Percentiles rank a stretch among this genome's conserved stretches.
Evolutionary conservation across 164 flowering plant species (phyloP).

Genomic region (Stephania cephalantha): DNA sequence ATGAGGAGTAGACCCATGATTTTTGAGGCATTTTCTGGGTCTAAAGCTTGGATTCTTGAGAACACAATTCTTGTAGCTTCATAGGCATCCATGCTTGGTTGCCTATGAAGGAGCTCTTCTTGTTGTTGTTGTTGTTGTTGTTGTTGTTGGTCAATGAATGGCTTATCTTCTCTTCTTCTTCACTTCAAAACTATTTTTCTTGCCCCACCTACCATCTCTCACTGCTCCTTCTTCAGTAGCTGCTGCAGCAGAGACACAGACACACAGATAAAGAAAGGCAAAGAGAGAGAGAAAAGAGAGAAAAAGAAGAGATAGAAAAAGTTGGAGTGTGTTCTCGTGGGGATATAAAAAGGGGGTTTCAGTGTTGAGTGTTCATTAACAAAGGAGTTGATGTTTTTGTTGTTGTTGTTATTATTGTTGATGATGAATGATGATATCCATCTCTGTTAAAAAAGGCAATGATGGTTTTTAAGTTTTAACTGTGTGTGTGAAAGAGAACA

Average conservation of each 20-base stretch:
- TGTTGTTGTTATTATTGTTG: no score
- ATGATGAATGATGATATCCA: not conserved
- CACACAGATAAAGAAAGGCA: not conserved
- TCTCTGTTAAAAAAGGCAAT: conserved; percentile 4
- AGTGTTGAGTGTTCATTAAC: not conserved
- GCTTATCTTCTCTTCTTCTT: not conserved
- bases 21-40: conserved; percentile 83
- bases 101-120: not conserved
- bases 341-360: not conserved
- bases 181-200: not conserved
- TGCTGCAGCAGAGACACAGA: conserved; percentile 2
- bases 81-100: conserved; percentile 60
- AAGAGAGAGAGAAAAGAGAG: not conserved
- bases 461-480: not conserved
- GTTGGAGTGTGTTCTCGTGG: not conserved
- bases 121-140: not conserved
- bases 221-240: conserved; percentile 3
- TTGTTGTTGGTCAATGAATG: no score
- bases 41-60: conserved; percentile 68
- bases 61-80: conserved; percentile 87
- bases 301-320: not conserved
- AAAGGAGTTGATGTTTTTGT: no score
- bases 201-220: not conserved
- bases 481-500: not conserved
- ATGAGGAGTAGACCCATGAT: conserved; percentile 82